A percentile compares a stretch with the other conserved stretches of the same genome.
phyloP scores from a whole-genome alignment of 805 yeast species.

The Zygosaccharomyces pseudorouxii region DNA sequence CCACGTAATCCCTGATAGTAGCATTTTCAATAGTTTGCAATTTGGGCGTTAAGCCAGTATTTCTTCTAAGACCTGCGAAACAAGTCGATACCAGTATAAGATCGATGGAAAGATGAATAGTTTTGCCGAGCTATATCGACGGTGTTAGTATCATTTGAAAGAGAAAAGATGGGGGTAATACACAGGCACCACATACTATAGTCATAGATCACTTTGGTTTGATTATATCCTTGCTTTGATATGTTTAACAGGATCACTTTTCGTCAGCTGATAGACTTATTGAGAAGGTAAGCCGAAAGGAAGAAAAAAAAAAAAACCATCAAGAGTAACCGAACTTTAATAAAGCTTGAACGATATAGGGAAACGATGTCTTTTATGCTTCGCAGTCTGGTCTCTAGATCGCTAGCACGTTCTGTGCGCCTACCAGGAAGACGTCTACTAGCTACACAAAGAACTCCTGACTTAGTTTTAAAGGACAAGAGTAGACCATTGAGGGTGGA shows the following conservation, averaged over 20 bases:
- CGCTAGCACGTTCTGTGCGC: constrained; percentile 6
- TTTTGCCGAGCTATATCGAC: constrained; percentile 45
- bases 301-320: not conserved
- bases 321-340: not conserved
- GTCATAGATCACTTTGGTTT: not conserved
- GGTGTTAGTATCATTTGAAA: not conserved
- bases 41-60: constrained; percentile 64
- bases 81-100: constrained; percentile 59
- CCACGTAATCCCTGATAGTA: constrained; percentile 47
- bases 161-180: not conserved
- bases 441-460: constrained; percentile 11
- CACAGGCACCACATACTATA: not conserved
- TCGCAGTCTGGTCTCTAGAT: constrained; percentile 4
- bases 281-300: not conserved
- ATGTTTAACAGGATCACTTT: not conserved
- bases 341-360: too few species aligned
- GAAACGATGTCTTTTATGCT: constrained; percentile 6
- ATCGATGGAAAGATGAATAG: constrained; percentile 55
- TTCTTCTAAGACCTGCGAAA: constrained; percentile 67
- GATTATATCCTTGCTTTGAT: not conserved
- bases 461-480: constrained; percentile 19
- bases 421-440: constrained; percentile 8
- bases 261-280: constrained; percentile 3
- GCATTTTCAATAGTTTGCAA: constrained; percentile 43
- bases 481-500: constrained; percentile 58